Evolutionary conservation across 345 rosid genomes (phyloP), one percentile per base, ranked within the genome.

Genomic region (Brassica cretica): DNA sequence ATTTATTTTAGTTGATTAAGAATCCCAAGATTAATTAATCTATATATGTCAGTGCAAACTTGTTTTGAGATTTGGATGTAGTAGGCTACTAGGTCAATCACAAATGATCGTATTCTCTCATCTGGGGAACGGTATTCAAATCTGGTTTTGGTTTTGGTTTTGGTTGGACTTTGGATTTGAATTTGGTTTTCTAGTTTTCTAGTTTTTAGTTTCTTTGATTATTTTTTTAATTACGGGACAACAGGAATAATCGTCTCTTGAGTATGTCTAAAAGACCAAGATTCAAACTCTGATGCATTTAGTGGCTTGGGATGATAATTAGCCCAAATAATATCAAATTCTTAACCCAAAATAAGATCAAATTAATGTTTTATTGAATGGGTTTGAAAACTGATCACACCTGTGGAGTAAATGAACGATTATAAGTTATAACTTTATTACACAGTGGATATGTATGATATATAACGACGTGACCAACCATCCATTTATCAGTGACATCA

Each of bases 31-130:
- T 67, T 67, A 67, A 19, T 35, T 65, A 59, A 7, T 8, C 30
- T 39, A 0, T 44, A 67, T 4, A 46, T 21, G 59, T 67, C 33
- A 25, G 71, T 44, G 35, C 59, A 67, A 44, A 67, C 35, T 44
- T 44, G 58, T 66, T 66, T 24, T 67, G 21, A 66, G 70, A 67
- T 44, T 21, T 24, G 71, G 71, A 67, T 67, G 24, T 66, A 16
- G 71, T 41, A 66, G 71, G 19, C 71, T 66, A 66, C 71, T 46
- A 44, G 71, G 59, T 67, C 19, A 44, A 44, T 15, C 59, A 14
- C 35, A 10, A 16, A 67, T 24, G 58, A 32, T 14, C 8, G 5
- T 65, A 66, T 21, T 39, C 0, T 65, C 8, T 66, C 15, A 8
- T 66, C 27, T 11, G 5, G 33, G 10, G 35, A 64, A 64, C 0